Base-by-base conservation (phyloP, 345 rosid genomes). In the Populus euphratica region DNA sequence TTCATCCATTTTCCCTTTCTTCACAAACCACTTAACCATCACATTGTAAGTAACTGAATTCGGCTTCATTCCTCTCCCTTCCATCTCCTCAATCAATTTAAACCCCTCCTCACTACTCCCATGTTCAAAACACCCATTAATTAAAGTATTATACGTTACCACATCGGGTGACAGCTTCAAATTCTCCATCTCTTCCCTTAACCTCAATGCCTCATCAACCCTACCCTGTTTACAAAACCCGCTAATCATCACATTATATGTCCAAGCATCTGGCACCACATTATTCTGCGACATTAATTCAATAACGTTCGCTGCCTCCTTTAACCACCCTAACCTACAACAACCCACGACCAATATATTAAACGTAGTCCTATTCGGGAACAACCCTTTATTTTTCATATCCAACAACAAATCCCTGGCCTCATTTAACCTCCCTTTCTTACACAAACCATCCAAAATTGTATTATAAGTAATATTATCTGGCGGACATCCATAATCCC, bases 81-180 rank as follows among this genome's bases (percentile, higher is more conserved):
- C 76, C 99, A 92, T 91, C 78, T 92, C 88, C 70, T 86, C 87
- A 54, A 93, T 80, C 82, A 93, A 85, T 78, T 79, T 79, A 69
- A 83, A 85, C 20, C 89, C 96, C 76, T 91, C 89, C 0, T 47
- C 77, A 64, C 88, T 79, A 71, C 78, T 71, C 69, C 85, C 87
- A 41, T 69, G 69, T 43, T 87, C 79, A 49, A 92, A 95, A 86
- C 89, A 95, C 66, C 92, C 93, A 77, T 92, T 86, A 74, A 95
- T 89, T 87, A 93, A 78, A 2, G 97, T 91, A 76, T 90, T 93
- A 84, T 90, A 93, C 0, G 94, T 91, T 72, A 93, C 94, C 74
- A 88, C 92, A 88, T 95, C 96, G 0, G 96, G 94, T n/a, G 76
- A 44, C 79, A 93, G 80, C 82, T 87, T 86, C 69, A 86, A 77